Base-by-base conservation (phyloP, 495 filamentous ascomycete genomes). In the Pyrenula aspistea region DNA sequence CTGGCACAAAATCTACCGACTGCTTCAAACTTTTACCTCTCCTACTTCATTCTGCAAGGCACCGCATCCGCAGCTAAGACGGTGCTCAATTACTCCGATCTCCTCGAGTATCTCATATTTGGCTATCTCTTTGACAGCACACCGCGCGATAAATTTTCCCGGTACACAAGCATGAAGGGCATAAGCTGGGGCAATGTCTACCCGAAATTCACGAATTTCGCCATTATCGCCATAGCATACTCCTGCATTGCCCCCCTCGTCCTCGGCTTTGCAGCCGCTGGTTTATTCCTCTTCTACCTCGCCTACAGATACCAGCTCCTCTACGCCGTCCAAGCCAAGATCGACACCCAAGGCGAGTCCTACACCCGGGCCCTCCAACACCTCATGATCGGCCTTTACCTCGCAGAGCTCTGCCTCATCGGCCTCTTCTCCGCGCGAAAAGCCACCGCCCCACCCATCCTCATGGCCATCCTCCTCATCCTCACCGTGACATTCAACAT, bases 301-400 rank as follows among this genome's bases (percentile, higher is more conserved):
- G 89, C 90, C 20, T 96, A 89, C 77, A 81, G 88, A 12, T 95
- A 96, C 77, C 95, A 96, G 67, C 76, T 95, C 65, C 78, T 96
- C 53, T 96, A 92, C 69, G 88, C 93, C 42, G 89, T 86, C 58
- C 83, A 93, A 64, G 80, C 85, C 22, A 61, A 79, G 54, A 82
- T 95, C 68, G 90, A 96, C 69, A 96, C 91, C 22, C 89, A 90
- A 57, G 91, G 91, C 47, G 78, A 89, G 24, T 84, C 93, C 56
- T 96, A 96, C 66, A 88, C 91, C 2, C 81, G 83, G 22, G 91
- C 91, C 12, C 73, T 96, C 24, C 89, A 94, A 65, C 91, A 96
- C 63, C 78, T 93, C 55, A 77, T 93, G 52, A 84, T 84, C 2
- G 91, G 91, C 57, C 69, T 96, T 50, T 96, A 96, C 68, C 73